Base-by-base conservation (phyloP, 306 rosid genomes). In the Vigna trinervia region DNA sequence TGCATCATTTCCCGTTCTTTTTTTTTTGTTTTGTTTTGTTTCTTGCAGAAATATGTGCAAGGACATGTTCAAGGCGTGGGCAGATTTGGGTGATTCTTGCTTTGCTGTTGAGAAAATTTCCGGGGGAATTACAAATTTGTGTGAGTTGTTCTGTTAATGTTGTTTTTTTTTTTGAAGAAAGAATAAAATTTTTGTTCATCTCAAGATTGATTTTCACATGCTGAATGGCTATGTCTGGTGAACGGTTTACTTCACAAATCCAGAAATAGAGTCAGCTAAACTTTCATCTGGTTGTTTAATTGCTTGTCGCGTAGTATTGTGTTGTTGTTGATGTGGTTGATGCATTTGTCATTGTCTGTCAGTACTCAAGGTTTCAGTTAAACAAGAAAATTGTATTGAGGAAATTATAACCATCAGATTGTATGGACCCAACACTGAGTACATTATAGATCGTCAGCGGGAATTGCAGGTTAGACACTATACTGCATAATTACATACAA, bases 101-200 rank as follows among this genome's bases (percentile, higher is more conserved):
- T 95, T 92, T 88, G 30, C 71, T n/a, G 82, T 95, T 59, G 89
- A 88, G 81, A 89, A 82, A 10, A 89, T 95, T 64, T 89, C 97
- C 1, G 99, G 97, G 26, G 99, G 97, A 78, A 95, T 92, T 71
- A 95, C 99, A n/a, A 95, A 95, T 89, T 82, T 87, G 56, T 81
- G 99, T 95, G 78, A 88, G 98, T 84, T 43, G 75, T 71, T n/a
- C 34, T 80, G 38, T 73, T 68, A 20, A 34, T 77, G 5, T 36
- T n/a, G 38, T 53, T 64, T 39, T 52, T 53, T 3, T 39, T 52
- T 53, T 3, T 5, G 15, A 60, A 74, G 34, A 61, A 43, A 26
- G 15, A 68, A 46, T 12, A 8, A 19, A 50, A 9, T 38, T 51
- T 5, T 32, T 64, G 12, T 53, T 53, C 9, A 53, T 77, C 20